These are phyloP conservation scores for Fomitopsis serialis DNA, from an alignment of 768 basidiomycete species.

Conservation along the genomic window DNA sequence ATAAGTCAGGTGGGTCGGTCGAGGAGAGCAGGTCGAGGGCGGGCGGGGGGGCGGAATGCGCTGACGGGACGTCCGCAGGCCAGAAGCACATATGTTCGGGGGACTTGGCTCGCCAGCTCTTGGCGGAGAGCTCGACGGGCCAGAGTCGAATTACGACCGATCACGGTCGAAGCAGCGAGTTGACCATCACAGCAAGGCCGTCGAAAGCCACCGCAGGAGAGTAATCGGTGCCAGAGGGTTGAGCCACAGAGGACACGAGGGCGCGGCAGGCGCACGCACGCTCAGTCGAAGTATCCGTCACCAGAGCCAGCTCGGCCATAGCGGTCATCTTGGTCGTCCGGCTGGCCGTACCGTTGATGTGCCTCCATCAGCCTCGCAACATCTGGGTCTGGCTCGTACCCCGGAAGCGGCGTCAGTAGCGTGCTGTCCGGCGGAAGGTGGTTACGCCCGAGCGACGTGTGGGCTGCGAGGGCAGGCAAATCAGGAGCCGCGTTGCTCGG, in stretches of 20 bases:
- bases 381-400: slow-evolving; percentile 24
- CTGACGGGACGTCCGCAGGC: neutral
- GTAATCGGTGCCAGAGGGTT: too few species aligned
- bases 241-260: neutral
- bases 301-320: slow-evolving; percentile 1
- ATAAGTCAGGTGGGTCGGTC: neutral
- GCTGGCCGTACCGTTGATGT: neutral
- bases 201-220: neutral
- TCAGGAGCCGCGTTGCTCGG: neutral
- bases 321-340: slow-evolving; percentile 14
- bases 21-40: too few species aligned
- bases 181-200: too few species aligned
- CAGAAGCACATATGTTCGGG: neutral
- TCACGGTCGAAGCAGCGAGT: too few species aligned
- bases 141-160: too few species aligned
- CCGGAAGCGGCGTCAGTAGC: slow-evolving; percentile 67
- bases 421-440: slow-evolving; percentile 41
- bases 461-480: slow-evolving; percentile 14
- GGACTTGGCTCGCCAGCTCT: too few species aligned
- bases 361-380: neutral
- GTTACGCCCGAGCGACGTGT: slow-evolving; percentile 48
- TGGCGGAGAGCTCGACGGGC: too few species aligned
- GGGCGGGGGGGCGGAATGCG: too few species aligned
- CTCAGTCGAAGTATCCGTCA: neutral
- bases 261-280: neutral